Percentiles rank a stretch among this genome's conserved stretches.
These are phyloP conservation scores for Taiwanofungus camphoratus DNA, from an alignment of 1,284 basidiomycete genomes.

Conservation along the genomic window DNA sequence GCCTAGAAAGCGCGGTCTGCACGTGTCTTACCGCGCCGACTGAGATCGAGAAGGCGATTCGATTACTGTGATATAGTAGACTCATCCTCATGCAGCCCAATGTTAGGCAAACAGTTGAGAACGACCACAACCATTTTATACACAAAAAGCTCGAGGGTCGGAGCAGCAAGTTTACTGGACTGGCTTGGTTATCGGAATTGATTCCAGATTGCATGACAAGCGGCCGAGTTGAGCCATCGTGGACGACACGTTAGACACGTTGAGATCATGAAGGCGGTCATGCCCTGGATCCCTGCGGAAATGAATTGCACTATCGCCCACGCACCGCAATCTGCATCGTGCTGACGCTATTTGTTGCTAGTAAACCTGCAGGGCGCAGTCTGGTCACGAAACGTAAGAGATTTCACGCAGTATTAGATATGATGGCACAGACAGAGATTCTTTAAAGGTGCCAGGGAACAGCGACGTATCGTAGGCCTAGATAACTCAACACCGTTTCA, in stretches of 20 bases:
- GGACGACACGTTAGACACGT: constrained; percentile 1
- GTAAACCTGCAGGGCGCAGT: too few species aligned
- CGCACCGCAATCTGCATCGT: too few species aligned
- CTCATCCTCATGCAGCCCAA: background rate
- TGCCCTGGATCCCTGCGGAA: constrained; percentile 13
- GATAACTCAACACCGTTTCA: too few species aligned
- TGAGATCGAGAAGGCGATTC: background rate
- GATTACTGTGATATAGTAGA: background rate
- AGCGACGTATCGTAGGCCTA: too few species aligned
- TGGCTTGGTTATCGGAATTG: too few species aligned
- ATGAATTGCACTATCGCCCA: constrained; percentile 12
- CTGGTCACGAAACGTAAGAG: too few species aligned
- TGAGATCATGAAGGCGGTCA: background rate
- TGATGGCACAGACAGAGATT: too few species aligned
- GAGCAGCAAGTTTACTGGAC: too few species aligned
- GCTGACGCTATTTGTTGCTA: too few species aligned
- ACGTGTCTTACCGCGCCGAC: constrained; percentile 16
- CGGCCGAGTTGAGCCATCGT: background rate
- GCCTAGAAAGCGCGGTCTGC: constrained; percentile 17
- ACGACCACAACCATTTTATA: background rate
- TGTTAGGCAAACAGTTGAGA: background rate
- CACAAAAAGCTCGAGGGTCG: background rate
- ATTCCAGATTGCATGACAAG: too few species aligned
- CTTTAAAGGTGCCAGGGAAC: too few species aligned
- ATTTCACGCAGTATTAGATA: too few species aligned